phyloP scores from a whole-genome alignment of 768 basidiomycete species.

The Leucocoprinus leucothites region DNA sequence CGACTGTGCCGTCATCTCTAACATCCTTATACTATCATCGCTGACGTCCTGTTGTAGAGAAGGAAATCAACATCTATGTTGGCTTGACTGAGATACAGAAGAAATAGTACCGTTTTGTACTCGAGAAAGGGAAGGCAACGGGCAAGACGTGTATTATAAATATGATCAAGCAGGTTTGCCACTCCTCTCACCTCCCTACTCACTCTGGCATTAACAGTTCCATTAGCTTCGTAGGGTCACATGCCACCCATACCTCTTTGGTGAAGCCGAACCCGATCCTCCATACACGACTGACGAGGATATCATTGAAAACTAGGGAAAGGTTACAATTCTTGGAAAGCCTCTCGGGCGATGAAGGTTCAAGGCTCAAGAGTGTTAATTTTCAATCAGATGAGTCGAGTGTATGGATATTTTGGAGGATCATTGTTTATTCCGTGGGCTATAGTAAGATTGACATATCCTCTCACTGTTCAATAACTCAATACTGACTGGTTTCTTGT shows the following conservation, averaged over 20 bases:
- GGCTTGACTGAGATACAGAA: constrained; percentile 97
- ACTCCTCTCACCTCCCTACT: background rate
- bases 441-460: constrained; percentile 61
- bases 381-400: constrained; percentile 99
- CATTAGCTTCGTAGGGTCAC: constrained; percentile 78
- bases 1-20: constrained; percentile 47
- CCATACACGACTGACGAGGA: constrained; percentile 99
- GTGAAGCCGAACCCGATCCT: constrained; percentile 95
- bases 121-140: constrained; percentile 98
- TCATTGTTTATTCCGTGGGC: constrained; percentile 86
- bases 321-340: constrained; percentile 97
- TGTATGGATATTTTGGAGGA: constrained; percentile 97
- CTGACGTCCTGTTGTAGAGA: constrained; percentile 50
- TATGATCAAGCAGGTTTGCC: constrained; percentile 92
- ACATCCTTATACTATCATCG: background rate
- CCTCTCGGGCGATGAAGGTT: constrained; percentile 80
- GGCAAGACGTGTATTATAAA: constrained; percentile 98
- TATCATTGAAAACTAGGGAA: constrained; percentile 89
- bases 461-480: constrained; percentile 3
- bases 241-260: constrained; percentile 90
- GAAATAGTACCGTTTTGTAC: constrained; percentile 94
- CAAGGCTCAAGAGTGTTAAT: constrained; percentile 96
- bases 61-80: constrained; percentile 98
- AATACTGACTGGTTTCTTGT: background rate
- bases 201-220: background rate